phyloP scores from a whole-genome alignment of 257 asterid species.

The Salvia splendens region DNA sequence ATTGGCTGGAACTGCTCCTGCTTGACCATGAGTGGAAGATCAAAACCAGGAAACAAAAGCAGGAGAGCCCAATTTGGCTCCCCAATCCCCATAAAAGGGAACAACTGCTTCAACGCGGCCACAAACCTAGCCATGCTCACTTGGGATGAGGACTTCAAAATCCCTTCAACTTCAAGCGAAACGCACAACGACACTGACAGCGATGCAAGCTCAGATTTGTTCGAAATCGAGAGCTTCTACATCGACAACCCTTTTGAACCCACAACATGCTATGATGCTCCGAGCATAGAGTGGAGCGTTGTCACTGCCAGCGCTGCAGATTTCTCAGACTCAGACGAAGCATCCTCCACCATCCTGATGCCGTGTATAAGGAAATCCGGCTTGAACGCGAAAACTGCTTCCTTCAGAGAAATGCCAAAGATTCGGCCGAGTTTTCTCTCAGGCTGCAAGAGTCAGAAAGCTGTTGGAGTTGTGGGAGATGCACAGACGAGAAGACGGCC shows the following conservation, averaged over 20 bases:
- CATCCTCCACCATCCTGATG: slow-evolving; percentile 8
- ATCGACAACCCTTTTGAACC: slow-evolving; percentile 45
- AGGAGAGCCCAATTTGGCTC: slow-evolving; percentile 46
- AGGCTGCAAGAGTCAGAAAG: slow-evolving; percentile 70
- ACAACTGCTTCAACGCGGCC: slow-evolving; percentile 35
- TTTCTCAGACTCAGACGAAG: slow-evolving; percentile 65
- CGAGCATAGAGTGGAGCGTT: slow-evolving; percentile 88
- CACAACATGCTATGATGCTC: slow-evolving; percentile 52
- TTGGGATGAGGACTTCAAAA: slow-evolving; percentile 58
- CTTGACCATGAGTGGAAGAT: slow-evolving; percentile 24
- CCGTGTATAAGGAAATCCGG: slow-evolving; percentile 20
- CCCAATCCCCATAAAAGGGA: slow-evolving; percentile 17
- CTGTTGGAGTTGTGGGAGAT: slow-evolving; percentile 64
- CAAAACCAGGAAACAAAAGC: slow-evolving; percentile 25
- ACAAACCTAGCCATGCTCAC: slow-evolving; percentile 30
- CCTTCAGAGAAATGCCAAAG: slow-evolving; percentile 41
- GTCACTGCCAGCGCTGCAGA: slow-evolving; percentile 74
- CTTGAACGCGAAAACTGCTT: neutral
- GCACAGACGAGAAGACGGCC: slow-evolving; percentile 41
- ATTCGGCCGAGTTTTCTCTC: slow-evolving; percentile 52
- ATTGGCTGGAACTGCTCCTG: slow-evolving; percentile 65
- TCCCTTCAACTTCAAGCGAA: slow-evolving; percentile 42
- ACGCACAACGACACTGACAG: slow-evolving; percentile 52
- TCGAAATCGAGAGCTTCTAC: slow-evolving; percentile 78
- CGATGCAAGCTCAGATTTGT: slow-evolving; percentile 78